Evolutionary conservation across 139 green algal species (phyloP).

Genomic region (Tetradesmus lagerheimii): DNA sequence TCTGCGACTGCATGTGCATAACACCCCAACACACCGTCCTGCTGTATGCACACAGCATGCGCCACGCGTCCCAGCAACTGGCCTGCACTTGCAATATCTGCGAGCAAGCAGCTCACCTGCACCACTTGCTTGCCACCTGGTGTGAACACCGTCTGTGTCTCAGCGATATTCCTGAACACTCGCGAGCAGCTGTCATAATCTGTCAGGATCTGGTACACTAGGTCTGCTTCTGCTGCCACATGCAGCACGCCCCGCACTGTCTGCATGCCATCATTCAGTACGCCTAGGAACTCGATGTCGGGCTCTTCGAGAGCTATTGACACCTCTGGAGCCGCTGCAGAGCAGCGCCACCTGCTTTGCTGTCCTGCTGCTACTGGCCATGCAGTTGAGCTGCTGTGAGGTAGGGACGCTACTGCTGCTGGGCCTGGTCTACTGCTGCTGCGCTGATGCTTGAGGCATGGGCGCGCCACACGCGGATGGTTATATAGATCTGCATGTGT

Average conservation of each 20-base stretch:
- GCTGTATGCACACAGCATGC: not conserved
- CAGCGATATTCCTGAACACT: slow-evolving; percentile 62
- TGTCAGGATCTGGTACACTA: slow-evolving; percentile 50
- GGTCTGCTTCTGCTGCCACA: not conserved
- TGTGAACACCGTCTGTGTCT: not conserved
- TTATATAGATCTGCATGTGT: not conserved
- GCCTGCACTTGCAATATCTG: not conserved
- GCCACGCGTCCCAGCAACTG: not conserved
- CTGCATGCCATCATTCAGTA: slow-evolving; percentile 41
- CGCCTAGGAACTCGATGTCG: slow-evolving; percentile 34
- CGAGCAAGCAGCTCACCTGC: slow-evolving; percentile 37
- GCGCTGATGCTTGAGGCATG: not conserved
- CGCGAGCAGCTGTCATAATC: slow-evolving; percentile 54
- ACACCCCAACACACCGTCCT: not conserved
- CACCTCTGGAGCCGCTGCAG: not conserved
- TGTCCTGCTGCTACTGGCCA: not conserved
- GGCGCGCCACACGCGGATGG: not conserved
- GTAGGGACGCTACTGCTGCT: not conserved
- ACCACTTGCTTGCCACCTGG: slow-evolving; percentile 47
- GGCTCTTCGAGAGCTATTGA: not conserved
- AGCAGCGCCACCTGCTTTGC: not conserved
- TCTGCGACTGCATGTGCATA: not conserved
- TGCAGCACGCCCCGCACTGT: slow-evolving; percentile 50
- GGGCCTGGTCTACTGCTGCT: not conserved
- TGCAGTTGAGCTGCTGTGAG: not conserved